A percentile compares a stretch with the other conserved stretches of the same genome.
Evolutionary conservation across 2,329 filamentous ascomycete species (phyloP).

Genomic region (Neodidymelliopsis sp.): DNA sequence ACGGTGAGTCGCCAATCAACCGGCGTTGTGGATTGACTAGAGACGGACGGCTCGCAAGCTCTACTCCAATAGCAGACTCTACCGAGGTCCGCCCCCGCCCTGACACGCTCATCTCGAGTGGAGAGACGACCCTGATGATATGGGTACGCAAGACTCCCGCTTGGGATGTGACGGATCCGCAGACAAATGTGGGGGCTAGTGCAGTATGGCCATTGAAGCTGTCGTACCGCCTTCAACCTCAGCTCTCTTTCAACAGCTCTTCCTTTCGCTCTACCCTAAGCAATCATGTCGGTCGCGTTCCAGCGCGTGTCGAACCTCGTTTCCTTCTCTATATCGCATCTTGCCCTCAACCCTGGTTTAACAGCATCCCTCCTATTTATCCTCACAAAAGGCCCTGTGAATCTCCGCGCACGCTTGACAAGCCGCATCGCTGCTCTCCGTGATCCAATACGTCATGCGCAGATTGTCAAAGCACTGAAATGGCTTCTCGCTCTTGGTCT

Average conservation of each 20-base stretch:
- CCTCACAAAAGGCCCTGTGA: constrained; percentile 41
- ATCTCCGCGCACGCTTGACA: constrained; percentile 32
- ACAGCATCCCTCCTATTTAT: constrained; percentile 41
- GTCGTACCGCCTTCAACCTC: not conserved
- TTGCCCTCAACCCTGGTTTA: constrained; percentile 41
- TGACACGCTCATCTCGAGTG: not conserved
- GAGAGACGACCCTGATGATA: not conserved
- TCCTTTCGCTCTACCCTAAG: not conserved
- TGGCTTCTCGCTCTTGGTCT: constrained; percentile 45
- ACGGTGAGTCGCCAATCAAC: not conserved
- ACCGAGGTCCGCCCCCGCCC: constrained; percentile 8
- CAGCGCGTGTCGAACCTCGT: constrained; percentile 28
- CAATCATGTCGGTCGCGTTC: constrained; percentile 31
- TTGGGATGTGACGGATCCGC: not conserved
- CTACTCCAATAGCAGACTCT: not conserved
- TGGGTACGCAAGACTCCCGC: not conserved
- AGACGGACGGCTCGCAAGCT: not conserved
- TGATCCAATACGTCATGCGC: constrained; percentile 29
- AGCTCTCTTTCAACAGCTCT: not conserved
- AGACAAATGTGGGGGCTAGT: not conserved
- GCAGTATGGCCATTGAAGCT: not conserved
- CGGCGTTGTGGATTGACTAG: not conserved
- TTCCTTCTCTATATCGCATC: constrained; percentile 27
- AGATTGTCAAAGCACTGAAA: constrained; percentile 37
- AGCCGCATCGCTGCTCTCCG: constrained; percentile 29